Evolutionary conservation across 2,329 filamentous ascomycete genomes (phyloP).

Genomic region (Hymenoscyphus scutula): DNA sequence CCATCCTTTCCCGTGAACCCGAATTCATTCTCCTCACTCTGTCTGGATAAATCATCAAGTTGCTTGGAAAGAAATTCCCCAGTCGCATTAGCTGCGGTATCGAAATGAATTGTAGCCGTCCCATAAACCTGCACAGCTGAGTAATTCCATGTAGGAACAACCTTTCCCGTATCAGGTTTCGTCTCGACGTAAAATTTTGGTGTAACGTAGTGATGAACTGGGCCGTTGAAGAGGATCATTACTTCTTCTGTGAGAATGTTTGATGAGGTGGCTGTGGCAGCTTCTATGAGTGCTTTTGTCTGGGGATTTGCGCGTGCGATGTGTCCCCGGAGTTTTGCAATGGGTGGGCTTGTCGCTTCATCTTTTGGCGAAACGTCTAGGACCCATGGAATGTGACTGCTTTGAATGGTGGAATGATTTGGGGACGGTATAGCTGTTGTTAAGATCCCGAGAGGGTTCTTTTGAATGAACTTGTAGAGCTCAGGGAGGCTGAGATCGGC

Average conservation of each 20-base stretch:
- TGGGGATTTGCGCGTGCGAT: conserved; percentile 63
- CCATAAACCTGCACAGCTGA: conserved; percentile 64
- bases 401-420: conserved; percentile 51
- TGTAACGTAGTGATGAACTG: conserved; percentile 62
- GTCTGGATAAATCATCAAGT: conserved; percentile 50
- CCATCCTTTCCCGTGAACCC: conserved; percentile 45
- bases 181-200: conserved; percentile 67
- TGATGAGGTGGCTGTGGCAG: conserved; percentile 1
- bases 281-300: conserved; percentile 56
- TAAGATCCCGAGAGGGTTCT: conserved; percentile 60
- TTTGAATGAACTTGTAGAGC: conserved; percentile 55
- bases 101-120: conserved; percentile 50
- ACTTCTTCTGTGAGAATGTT: conserved; percentile 50
- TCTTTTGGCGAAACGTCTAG: conserved; percentile 46
- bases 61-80: conserved; percentile 49
- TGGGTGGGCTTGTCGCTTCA: conserved; percentile 31
- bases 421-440: conserved; percentile 58
- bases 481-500: conserved; percentile 48
- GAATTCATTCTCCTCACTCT: conserved; percentile 56
- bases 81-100: conserved; percentile 47
- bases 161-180: conserved; percentile 62
- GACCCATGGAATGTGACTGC: conserved; percentile 59
- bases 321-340: conserved; percentile 53
- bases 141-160: conserved; percentile 72
- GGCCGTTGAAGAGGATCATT: conserved; percentile 59